Evolutionary conservation across 768 basidiomycete genomes (phyloP), one percentile per base, ranked within the genome.

Genomic region (Boletus pseudo-olivaceus): DNA sequence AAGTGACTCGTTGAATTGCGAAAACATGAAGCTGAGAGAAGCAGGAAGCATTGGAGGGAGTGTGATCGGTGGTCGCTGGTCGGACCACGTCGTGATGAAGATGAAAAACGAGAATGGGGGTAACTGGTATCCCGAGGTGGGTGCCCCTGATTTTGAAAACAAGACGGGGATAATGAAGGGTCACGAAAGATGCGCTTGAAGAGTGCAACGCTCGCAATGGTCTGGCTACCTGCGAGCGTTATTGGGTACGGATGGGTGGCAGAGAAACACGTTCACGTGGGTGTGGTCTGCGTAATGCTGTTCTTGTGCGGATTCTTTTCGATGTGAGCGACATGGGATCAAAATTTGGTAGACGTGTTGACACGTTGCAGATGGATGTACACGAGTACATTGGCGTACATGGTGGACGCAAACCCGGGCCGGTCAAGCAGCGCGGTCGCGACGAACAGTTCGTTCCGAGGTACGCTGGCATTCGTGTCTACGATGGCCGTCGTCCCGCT

Each of bases 321-420:
- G 8, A 84, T 90, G 90, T 91, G 56, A 65, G 84, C 67, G 4
- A 14, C 23, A 45, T 27, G 38, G 12, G 32, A 40, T 32, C 29
- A 23, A 30, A 29, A 10, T 15, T 45, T 48, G 20, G 26, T 48
- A 30, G 19, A 20, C 26, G 23, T 50, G 37, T 54, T 54, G 50
- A 54, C 33, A 38, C 39, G 27, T 51, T 53, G 3, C 55, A 83
- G 80, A 61, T 76, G 76, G 70, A 82, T 85, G 45, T 87, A 88
- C 64, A 72, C 83, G 15, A 82, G 83, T 47, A 86, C 88, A 0
- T 71, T 95, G 30, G 87, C 93, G 0, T 95, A 93, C 62, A 76
- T 94, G 33, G 90, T 94, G 15, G 93, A 97, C 61, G 83, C 90
- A 5, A 97, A 95, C 66, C 75, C 77, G 7, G 93, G 93, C 9